Evolutionary conservation across 768 basidiomycete genomes (phyloP), one percentile per base, ranked within the genome.

Genomic region (Boletus barrowsii): DNA sequence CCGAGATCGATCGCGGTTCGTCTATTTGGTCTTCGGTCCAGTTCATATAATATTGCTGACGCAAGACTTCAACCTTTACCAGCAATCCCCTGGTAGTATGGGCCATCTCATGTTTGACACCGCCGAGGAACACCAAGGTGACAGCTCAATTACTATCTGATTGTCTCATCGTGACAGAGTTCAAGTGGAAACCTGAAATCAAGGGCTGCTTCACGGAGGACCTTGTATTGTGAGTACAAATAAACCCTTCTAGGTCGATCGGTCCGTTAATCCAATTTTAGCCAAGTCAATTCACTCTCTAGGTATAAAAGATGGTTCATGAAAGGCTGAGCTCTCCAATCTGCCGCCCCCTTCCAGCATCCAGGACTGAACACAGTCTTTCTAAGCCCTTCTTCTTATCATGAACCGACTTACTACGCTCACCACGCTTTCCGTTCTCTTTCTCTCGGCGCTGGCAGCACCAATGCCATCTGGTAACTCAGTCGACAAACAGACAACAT

Each of bases 401-500:
- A 68, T 68, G 66, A 39, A 42, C 53, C 44, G 35, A 32, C 24
- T 24, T 15, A 54, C 61, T 58, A 42, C 74, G 47, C 47, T 74
- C 53, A 56, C 71, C 58, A 65, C 74, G 30, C 56, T 84, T 62
- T 71, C 78, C 63, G 66, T 74, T 47, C 70, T 76, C 57, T 46
- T 79, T 54, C 61, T 77, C 49, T 53, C 76, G 46, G 64, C 66
- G 35, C 59, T 77, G 54, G 81, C 79, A 10, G 65, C 77, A 10
- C 63, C 51, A 59, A 68, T 55, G 59, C 67, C 40, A 9, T 11
- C 39, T 17, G 62, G 62, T 52, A 55, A 57, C 15, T 58, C 68
- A 30, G 73, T 83, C 29, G 77, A 80, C 51, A 79, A 78, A 66
- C 76, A 83, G 45, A 79, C n/a, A 2, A 33, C 33, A 10, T 89